Percentiles rank a stretch among this genome's conserved stretches.
These are phyloP conservation scores for Claviceps spartinae DNA, from an alignment of 2,329 filamentous ascomycete genomes.

Conservation along the genomic window DNA sequence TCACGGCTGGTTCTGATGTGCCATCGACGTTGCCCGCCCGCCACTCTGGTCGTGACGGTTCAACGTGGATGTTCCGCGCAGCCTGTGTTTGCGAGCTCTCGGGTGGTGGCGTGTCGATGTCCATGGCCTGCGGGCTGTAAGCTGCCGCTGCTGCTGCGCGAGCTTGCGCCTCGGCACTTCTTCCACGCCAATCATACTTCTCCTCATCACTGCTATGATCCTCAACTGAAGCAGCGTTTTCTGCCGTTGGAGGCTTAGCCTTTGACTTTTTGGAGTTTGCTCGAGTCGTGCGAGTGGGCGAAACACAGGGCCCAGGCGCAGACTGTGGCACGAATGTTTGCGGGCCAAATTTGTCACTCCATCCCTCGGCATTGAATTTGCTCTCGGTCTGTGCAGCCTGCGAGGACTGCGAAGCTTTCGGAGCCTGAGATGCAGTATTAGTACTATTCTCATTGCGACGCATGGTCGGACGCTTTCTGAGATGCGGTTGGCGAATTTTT, in stretches of 20 bases:
- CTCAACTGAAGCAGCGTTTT: conserved; percentile 32
- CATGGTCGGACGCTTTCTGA: conserved; percentile 14
- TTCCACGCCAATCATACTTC: conserved; percentile 19
- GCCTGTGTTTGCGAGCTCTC: conserved; percentile 11
- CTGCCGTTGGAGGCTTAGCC: conserved; percentile 34
- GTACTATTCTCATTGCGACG: conserved; percentile 12
- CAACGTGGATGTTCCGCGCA: conserved; percentile 41
- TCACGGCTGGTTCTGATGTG: conserved; percentile 13
- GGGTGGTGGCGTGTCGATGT: conserved; percentile 42
- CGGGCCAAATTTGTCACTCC: conserved; percentile 39
- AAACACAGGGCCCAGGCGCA: conserved; percentile 23
- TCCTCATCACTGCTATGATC: conserved; percentile 34
- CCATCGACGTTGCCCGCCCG: conserved; percentile 32
- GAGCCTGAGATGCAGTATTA: conserved; percentile 11
- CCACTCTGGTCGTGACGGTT: conserved; percentile 47
- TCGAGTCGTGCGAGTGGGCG: conserved; percentile 31
- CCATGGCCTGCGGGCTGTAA: conserved; percentile 47
- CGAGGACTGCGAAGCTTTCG: conserved; percentile 8
- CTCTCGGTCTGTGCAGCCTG: conserved; percentile 14
- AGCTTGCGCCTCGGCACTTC: conserved; percentile 18
- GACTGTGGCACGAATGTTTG: conserved; percentile 39
- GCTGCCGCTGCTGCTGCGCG: conserved; percentile 11
- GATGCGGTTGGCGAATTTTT: conserved; percentile 25
- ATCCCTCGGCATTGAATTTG: conserved; percentile 38
- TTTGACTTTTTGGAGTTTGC: conserved; percentile 45